Evolutionary conservation across 768 basidiomycete genomes (phyloP), one percentile per base, ranked within the genome.

Genomic region (Amyloporia xantha): DNA sequence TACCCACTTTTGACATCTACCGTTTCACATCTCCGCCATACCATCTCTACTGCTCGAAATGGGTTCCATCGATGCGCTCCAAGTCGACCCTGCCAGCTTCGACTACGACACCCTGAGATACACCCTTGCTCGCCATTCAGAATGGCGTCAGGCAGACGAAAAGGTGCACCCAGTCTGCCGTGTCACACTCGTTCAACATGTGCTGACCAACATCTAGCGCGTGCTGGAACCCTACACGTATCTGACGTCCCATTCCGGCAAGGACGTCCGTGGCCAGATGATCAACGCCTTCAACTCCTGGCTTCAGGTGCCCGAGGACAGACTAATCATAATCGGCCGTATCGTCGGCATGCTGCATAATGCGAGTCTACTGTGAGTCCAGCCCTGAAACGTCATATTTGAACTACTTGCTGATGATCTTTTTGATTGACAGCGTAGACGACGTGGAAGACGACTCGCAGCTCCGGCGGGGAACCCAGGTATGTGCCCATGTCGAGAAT

Each of bases 321-420:
- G 85, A 62, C 76, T 96, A 13, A 63, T 64, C 23, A 71, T 86
- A 36, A 92, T 99, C 52, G 76, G 83, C 2, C 77, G 75, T 53
- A 78, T 99, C 45, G 88, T 99, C 26, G 82, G 82, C 59, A 97
- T 95, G 92, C 72, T 98, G 19, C 96, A 99, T 58, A 91, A 84
- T 46, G 93, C 94, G 3, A 92, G 90, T 63, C 73, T 99, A 21
- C 76, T 98, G 94, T 93, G 58, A 60, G 77, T 65, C n/a, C 11
- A 17, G 3, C 15, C 38, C 20, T 9, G 9, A 7, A n/a, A 6
- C 19, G 17, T 21, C 30, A 33, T n/a, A 33, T 33, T 33, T 7
- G 15, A 33, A 15, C 30, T 33, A 7, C 10, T 7, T 3, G 5
- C 15, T 17, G 1, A 13, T 13, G 40, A n/a, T n/a, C n/a, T n/a